phyloP scores from a whole-genome alignment of 805 yeast genomes.

The Candida boleticola region DNA sequence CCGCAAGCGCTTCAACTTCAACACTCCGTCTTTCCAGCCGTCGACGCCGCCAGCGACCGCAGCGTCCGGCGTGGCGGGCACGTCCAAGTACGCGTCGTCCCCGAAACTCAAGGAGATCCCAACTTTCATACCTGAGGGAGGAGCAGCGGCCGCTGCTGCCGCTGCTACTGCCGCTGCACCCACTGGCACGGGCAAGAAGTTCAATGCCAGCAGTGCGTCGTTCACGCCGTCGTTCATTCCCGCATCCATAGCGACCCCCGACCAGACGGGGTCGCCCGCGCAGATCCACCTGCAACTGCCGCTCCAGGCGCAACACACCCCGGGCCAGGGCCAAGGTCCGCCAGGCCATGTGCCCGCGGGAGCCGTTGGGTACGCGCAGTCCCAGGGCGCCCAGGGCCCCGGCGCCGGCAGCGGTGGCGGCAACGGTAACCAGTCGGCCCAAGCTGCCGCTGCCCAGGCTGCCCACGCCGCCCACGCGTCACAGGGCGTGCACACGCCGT shows the following conservation, averaged over 20 bases:
- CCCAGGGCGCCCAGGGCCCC: not conserved
- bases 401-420: not conserved
- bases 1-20: constrained; percentile 29
- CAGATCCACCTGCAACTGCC: constrained; percentile 8
- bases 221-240: constrained; percentile 30
- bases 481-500: not conserved
- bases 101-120: constrained; percentile 50
- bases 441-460: too few relatives aligned
- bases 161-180: not conserved
- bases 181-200: constrained; percentile 20
- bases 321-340: constrained; percentile 12
- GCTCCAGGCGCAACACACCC: constrained; percentile 7
- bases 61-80: constrained; percentile 5
- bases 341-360: not conserved
- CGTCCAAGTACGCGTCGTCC: constrained; percentile 42
- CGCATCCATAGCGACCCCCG: constrained; percentile 1
- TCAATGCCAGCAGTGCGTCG: constrained; percentile 39
- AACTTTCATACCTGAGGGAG: constrained; percentile 46
- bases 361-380: not conserved
- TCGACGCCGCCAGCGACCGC: constrained; percentile 16
- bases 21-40: constrained; percentile 46
- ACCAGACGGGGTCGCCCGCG: constrained; percentile 2
- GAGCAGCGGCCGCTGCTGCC: constrained; percentile 2
- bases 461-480: not conserved
- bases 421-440: not conserved